phyloP scores from a whole-genome alignment of 345 rosid genomes.

The Corchorus olitorius region DNA sequence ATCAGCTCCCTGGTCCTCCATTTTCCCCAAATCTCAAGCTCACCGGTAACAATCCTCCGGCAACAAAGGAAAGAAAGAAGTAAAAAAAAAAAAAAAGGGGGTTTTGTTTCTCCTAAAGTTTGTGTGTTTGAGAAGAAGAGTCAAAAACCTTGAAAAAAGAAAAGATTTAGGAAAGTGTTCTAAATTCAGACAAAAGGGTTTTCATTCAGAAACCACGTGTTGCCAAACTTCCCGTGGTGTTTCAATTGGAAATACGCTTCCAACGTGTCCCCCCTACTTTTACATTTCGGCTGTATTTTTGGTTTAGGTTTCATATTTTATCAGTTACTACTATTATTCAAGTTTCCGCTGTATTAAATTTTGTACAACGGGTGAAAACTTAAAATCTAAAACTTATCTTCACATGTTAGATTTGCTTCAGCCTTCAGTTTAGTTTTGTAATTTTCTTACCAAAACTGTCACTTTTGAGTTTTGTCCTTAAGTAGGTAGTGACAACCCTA shows the following conservation, averaged over 20 bases:
- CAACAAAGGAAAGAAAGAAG: not conserved
- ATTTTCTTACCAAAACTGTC: not conserved
- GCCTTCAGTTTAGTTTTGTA: not conserved
- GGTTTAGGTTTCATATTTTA: too few species aligned
- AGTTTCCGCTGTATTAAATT: too few species aligned
- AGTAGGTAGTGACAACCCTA: too few species aligned
- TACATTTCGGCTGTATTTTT: too few species aligned
- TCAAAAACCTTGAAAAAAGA: not conserved
- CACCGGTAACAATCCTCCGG: not conserved
- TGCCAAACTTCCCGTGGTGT: slow-evolving; percentile 27
- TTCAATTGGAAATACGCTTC: slow-evolving; percentile 1
- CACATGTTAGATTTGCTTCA: too few species aligned
- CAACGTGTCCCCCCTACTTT: not conserved
- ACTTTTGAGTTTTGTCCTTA: not conserved
- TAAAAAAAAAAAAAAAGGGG: not conserved
- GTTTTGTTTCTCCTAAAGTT: too few species aligned
- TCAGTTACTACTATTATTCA: too few species aligned
- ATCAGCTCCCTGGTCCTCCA: slow-evolving; percentile 14
- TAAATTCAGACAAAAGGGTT: slow-evolving; percentile 18
- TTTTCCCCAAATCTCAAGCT: not conserved
- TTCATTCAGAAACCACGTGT: slow-evolving; percentile 41
- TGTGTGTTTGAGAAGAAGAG: not conserved
- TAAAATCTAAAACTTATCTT: too few species aligned
- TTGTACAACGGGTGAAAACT: too few species aligned
- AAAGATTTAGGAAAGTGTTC: not conserved